Base-by-base conservation (phyloP, 2,329 filamentous ascomycete species). In the Didymella sp. region DNA sequence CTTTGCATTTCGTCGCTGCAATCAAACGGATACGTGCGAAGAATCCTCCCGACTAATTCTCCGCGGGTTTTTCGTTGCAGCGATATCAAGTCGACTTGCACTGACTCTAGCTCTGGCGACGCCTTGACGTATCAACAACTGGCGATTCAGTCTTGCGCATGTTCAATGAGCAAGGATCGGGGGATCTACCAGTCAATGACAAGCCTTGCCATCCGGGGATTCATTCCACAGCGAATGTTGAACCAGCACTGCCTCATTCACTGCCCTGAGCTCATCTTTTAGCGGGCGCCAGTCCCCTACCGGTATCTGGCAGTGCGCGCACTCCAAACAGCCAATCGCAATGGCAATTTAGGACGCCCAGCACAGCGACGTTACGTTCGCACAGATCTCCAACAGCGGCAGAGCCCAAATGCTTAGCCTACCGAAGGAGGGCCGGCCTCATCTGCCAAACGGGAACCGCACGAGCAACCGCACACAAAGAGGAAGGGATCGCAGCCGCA, bases 61-160 rank as follows among this genome's bases (percentile, higher is more conserved):
- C 54, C 54, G 54, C n/a, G 30, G 37, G 27, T 27, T 44, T 57
- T 40, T 43, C n/a, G 33, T 19, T 30, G 42, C 50, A 19, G 38
- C 52, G 41, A 46, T 56, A 37, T 42, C 13, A 37, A 25, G 47
- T 56, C 42, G 48, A 33, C 48, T 21, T 40, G 43, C 43, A 44
- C 43, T 57, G 54, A 44, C 51, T 49, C 44, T 44, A 48, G 28
- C 33, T 47, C 28, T 24, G 43, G 44, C 30, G 44, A 33, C 40
- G 33, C 31, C 41, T 33, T 19, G 33, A 56, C 45, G 52, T 38
- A 50, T 30, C 25, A 33, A 35, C 35, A 43, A 43, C 43, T 38
- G 24, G 25, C 54, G 54, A 57, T 52, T 57, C 54, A 57, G 43
- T 27, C 31, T 57, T 48, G 48, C 51, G 54, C 54, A 57, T 52